phyloP scores from a whole-genome alignment of 2,329 filamentous ascomycete species.

The Periconia macrospinosa region DNA sequence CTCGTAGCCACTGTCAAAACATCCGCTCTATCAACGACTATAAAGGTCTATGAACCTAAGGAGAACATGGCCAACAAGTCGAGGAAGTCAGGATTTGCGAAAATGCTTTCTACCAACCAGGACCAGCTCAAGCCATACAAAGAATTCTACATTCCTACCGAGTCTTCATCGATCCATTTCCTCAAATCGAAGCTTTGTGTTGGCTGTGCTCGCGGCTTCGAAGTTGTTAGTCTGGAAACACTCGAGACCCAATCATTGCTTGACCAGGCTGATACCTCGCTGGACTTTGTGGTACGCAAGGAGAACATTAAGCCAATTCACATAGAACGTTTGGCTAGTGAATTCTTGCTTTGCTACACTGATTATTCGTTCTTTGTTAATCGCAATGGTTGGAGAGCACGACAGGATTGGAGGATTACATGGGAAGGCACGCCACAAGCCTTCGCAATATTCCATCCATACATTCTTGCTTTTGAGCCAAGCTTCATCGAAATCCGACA shows the following conservation, averaged over 20 bases:
- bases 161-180: conserved; percentile 98
- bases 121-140: conserved; percentile 83
- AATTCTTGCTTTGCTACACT: conserved; percentile 96
- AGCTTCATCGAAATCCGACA: conserved; percentile 97
- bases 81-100: conserved; percentile 92
- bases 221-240: conserved; percentile 94
- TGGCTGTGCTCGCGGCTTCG: conserved; percentile 91
- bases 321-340: conserved; percentile 94
- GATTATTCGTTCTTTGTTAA: conserved; percentile 99
- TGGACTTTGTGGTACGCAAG: conserved; percentile 93
- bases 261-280: conserved; percentile 94
- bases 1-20: conserved; percentile 97
- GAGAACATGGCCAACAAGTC: conserved; percentile 91
- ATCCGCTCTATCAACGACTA: conserved; percentile 87
- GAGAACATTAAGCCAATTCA: conserved; percentile 94
- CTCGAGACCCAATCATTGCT: conserved; percentile 97
- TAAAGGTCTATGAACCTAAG: conserved; percentile 99
- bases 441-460: conserved; percentile 94
- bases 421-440: conserved; percentile 94
- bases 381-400: conserved; percentile 93
- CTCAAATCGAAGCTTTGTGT: conserved; percentile 95
- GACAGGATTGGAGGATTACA: conserved; percentile 94
- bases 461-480: conserved; percentile 94
- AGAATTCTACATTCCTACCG: conserved; percentile 98
- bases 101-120: conserved; percentile 92